These are phyloP conservation scores for Scleromitrula shiraiana DNA, from an alignment of 2,329 filamentous ascomycete genomes.

Conservation along the genomic window DNA sequence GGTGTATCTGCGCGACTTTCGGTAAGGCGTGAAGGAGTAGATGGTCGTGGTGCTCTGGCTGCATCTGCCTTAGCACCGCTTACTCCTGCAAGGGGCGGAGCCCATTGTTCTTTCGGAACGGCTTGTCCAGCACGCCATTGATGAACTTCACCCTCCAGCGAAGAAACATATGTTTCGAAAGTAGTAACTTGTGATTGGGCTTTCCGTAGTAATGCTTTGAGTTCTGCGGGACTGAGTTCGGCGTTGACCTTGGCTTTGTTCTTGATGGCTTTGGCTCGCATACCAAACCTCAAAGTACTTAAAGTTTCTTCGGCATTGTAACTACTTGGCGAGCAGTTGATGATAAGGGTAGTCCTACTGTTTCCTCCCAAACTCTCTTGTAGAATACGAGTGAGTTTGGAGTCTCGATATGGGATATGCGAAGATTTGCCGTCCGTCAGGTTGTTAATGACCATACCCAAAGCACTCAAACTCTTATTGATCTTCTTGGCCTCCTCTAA, in stretches of 20 bases:
- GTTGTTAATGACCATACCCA: constrained; percentile 98
- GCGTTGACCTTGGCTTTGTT: constrained; percentile 99
- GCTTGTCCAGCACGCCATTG: constrained; percentile 81
- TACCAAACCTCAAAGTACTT: constrained; percentile 87
- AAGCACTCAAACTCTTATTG: constrained; percentile 97
- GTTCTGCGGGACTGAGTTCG: constrained; percentile 88
- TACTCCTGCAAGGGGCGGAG: constrained; percentile 52
- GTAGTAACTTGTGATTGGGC: constrained; percentile 82
- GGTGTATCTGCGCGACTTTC: constrained; percentile 58
- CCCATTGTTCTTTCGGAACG: constrained; percentile 87
- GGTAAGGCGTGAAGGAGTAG: constrained; percentile 50
- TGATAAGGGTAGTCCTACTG: constrained; percentile 94
- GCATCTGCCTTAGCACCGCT: constrained; percentile 40
- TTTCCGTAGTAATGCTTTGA: constrained; percentile 89
- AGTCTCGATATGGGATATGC: constrained; percentile 94
- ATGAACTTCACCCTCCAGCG: constrained; percentile 75
- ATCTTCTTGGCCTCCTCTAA: constrained; percentile 99
- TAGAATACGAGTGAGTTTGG: constrained; percentile 91
- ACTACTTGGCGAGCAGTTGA: constrained; percentile 97
- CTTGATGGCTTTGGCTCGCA: constrained; percentile 96
- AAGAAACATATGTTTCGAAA: constrained; percentile 80
- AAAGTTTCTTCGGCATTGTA: constrained; percentile 97
- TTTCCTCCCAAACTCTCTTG: constrained; percentile 98
- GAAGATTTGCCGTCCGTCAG: constrained; percentile 95
- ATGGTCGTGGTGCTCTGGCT: constrained; percentile 41